Evolutionary conservation across 148 eudicot genomes (phyloP).

Genomic region (Amaranthus palmeri): DNA sequence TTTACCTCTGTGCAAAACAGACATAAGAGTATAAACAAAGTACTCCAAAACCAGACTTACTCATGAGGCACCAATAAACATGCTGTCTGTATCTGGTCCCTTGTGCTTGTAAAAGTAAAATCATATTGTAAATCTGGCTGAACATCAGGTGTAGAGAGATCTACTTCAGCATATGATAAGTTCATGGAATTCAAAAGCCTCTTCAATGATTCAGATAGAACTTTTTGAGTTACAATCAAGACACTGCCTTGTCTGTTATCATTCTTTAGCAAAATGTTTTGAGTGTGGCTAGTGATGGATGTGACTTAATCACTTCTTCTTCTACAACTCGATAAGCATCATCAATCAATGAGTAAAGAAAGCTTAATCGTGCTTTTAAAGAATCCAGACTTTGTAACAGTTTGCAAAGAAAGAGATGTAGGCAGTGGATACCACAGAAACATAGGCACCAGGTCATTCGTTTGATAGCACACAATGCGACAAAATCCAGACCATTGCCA

Average conservation of each 20-base stretch:
- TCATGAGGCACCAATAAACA: conserved; percentile 43
- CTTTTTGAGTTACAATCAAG: conserved; percentile 53
- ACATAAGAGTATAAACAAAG: background rate
- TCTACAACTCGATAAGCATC: conserved; percentile 39
- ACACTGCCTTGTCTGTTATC: conserved; percentile 28
- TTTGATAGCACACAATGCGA: conserved; percentile 51
- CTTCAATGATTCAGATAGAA: conserved; percentile 53
- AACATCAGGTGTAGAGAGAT: conserved; percentile 15
- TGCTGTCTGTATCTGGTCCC: conserved; percentile 27
- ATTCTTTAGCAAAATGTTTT: conserved; percentile 39
- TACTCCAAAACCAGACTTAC: conserved; percentile 33
- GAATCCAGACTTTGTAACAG: conserved; percentile 32
- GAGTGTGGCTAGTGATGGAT: conserved; percentile 52
- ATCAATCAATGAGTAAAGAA: conserved; percentile 34
- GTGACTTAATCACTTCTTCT: conserved; percentile 39
- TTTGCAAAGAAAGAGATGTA: conserved; percentile 34
- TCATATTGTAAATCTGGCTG: conserved; percentile 15
- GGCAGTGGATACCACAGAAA: conserved; percentile 51
- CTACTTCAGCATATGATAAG: conserved; percentile 30
- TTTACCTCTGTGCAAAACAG: background rate
- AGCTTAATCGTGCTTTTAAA: conserved; percentile 36
- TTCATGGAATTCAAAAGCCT: conserved; percentile 42
- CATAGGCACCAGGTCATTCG: conserved; percentile 66
- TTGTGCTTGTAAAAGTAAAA: conserved; percentile 18
- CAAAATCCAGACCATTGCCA: conserved; percentile 24